Evolutionary conservation across 306 rosid species (phyloP).

Genomic region (Hippophae gyantsensis): DNA sequence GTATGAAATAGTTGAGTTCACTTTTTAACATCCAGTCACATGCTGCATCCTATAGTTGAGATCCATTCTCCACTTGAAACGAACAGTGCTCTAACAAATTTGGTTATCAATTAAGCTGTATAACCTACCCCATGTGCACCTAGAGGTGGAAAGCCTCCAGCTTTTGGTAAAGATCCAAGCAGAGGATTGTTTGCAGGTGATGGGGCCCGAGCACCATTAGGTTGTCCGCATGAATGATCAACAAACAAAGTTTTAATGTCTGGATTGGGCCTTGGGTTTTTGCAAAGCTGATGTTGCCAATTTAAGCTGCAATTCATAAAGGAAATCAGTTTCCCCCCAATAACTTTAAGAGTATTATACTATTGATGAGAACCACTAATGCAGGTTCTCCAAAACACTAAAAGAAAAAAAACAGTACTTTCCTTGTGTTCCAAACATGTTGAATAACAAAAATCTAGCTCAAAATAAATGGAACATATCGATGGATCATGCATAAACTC

Average conservation of each 20-base stretch:
- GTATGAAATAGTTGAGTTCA: too few relatives aligned
- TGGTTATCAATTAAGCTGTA: slow-evolving; percentile 13
- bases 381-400: too few relatives aligned
- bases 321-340: neutral
- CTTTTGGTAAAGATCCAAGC: slow-evolving; percentile 79
- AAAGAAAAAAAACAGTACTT: too few relatives aligned
- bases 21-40: too few relatives aligned
- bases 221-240: slow-evolving; percentile 60
- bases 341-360: neutral
- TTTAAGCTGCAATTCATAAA: slow-evolving; percentile 12
- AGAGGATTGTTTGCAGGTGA: slow-evolving; percentile 90
- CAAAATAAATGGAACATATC: too few relatives aligned
- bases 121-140: slow-evolving; percentile 92
- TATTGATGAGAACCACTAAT: neutral
- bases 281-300: slow-evolving; percentile 26
- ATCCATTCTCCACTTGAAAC: too few relatives aligned
- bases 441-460: too few relatives aligned
- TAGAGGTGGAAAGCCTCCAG: slow-evolving; percentile 90
- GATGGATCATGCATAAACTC: too few relatives aligned
- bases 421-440: too few relatives aligned
- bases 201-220: slow-evolving; percentile 94
- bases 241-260: slow-evolving; percentile 23
- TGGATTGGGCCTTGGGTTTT: slow-evolving; percentile 20
- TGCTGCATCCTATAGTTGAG: too few relatives aligned
- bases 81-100: slow-evolving; percentile 1